Conservation (phyloP, 805 yeast species). For the Candida anglica region DNA sequence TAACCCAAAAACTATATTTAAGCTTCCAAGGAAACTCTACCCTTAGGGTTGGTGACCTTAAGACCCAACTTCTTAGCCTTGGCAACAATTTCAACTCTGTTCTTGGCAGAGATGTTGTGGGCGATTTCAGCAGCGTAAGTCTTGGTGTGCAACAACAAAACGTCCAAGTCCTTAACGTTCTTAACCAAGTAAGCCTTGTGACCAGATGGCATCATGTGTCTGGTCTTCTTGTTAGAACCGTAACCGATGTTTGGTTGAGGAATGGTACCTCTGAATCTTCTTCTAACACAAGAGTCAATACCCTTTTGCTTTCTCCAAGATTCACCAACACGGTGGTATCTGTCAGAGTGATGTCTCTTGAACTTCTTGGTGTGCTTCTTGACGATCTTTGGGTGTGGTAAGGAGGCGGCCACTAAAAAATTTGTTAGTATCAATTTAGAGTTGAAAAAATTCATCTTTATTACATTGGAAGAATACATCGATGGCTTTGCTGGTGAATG, state of each 20-base stretch:
- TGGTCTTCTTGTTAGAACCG: constrained; percentile 99
- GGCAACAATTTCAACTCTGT: constrained; percentile 94
- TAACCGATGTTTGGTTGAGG: constrained; percentile 99
- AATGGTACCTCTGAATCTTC: constrained; percentile 99
- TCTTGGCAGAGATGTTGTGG: constrained; percentile 96
- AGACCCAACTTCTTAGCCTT: constrained; percentile 98
- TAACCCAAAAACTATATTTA: constrained; percentile 38
- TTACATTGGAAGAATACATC: too few relatives aligned
- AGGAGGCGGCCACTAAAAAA: constrained; percentile 81
- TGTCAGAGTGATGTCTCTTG: constrained; percentile 99
- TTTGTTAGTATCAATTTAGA: constrained; percentile 18
- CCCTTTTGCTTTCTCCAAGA: constrained; percentile 99
- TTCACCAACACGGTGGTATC: constrained; percentile 97
- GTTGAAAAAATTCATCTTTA: background rate
- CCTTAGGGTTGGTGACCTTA: constrained; percentile 99
- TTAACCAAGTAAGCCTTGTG: constrained; percentile 95
- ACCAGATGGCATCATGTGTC: constrained; percentile 93
- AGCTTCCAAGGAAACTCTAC: constrained; percentile 97
- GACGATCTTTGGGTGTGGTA: constrained; percentile 99
- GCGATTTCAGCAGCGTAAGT: constrained; percentile 99
- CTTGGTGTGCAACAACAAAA: constrained; percentile 94
- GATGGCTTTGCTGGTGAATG: too few relatives aligned
- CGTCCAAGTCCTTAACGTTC: constrained; percentile 91
- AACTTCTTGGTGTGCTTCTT: constrained; percentile 98
- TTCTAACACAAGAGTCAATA: constrained; percentile 99